These are phyloP conservation scores for Penicillium waksmanii DNA, from an alignment of 495 filamentous ascomycete genomes.

Conservation along the genomic window DNA sequence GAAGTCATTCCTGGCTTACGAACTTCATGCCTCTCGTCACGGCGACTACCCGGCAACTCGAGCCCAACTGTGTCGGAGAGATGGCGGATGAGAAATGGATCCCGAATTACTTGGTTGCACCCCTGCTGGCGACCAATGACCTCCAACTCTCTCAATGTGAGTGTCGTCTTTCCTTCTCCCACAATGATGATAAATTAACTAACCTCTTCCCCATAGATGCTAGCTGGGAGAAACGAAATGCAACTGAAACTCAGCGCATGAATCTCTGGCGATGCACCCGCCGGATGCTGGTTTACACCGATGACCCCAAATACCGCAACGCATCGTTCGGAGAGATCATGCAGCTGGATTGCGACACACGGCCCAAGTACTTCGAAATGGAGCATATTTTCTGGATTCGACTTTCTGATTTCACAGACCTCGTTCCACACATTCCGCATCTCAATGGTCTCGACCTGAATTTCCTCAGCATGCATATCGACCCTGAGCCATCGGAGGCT, in stretches of 20 bases:
- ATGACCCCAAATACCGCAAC: slow-evolving; percentile 38
- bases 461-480: slow-evolving; percentile 52
- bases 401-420: slow-evolving; percentile 75
- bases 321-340: slow-evolving; percentile 49
- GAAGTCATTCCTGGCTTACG: slow-evolving; percentile 47
- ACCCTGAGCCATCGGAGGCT: slow-evolving; percentile 38
- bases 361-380: slow-evolving; percentile 57
- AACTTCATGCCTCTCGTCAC: slow-evolving; percentile 58
- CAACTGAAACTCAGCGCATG: slow-evolving; percentile 49
- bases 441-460: slow-evolving; percentile 63
- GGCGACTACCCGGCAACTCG: slow-evolving; percentile 51
- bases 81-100: slow-evolving; percentile 69
- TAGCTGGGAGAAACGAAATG: slow-evolving; percentile 63
- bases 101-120: slow-evolving; percentile 74
- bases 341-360: slow-evolving; percentile 50
- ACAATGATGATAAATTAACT: slow-evolving; percentile 6
- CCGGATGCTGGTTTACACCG: slow-evolving; percentile 51
- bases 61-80: slow-evolving; percentile 44
- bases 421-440: slow-evolving; percentile 71
- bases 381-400: slow-evolving; percentile 78
- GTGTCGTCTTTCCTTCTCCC: slow-evolving; percentile 24
- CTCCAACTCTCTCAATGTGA: slow-evolving; percentile 72
- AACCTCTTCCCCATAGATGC: slow-evolving; percentile 52
- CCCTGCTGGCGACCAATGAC: slow-evolving; percentile 76
- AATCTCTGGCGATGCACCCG: slow-evolving; percentile 60